Evolutionary conservation across 139 green algal genomes (phyloP).

Genomic region (Nannochloris sp.): DNA sequence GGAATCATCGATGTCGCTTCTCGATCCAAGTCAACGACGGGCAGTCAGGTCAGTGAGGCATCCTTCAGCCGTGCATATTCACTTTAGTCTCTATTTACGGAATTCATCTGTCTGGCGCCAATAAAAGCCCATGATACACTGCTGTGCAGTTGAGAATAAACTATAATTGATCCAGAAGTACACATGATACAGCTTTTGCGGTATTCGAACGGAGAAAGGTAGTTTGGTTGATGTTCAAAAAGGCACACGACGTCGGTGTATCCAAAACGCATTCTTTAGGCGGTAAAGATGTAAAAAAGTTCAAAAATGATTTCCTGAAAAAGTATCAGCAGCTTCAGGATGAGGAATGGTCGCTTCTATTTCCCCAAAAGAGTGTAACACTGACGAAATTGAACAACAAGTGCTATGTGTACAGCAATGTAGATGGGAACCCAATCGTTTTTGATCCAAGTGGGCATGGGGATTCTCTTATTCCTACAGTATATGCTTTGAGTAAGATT

Average conservation of each 20-base stretch:
- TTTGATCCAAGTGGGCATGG: constrained; percentile 26
- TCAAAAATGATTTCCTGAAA: constrained; percentile 10
- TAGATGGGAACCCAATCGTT: constrained; percentile 23
- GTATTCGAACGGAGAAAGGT: no score
- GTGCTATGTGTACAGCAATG: constrained; percentile 13
- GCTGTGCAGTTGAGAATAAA: no score
- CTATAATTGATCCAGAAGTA: no score
- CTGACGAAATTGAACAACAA: constrained; percentile 20
- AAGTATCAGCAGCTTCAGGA: constrained; percentile 12
- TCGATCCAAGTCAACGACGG: no score
- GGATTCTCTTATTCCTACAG: constrained; percentile 25
- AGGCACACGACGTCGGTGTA: constrained; percentile 15
- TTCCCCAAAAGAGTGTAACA: constrained; percentile 15
- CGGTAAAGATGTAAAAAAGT: constrained; percentile 29
- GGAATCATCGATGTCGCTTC: no score
- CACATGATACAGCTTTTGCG: no score
- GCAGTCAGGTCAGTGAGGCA: no score
- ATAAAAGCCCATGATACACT: no score
- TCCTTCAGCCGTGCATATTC: no score
- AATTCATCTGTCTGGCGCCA: no score
- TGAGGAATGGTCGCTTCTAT: constrained; percentile 11
- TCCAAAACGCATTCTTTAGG: constrained; percentile 12
- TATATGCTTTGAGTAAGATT: constrained; percentile 18
- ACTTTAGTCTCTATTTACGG: no score
- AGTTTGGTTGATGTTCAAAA: constrained; percentile 24